Conservation (phyloP, 768 basidiomycete genomes). For the Sistotremastrum niveocremeum region DNA sequence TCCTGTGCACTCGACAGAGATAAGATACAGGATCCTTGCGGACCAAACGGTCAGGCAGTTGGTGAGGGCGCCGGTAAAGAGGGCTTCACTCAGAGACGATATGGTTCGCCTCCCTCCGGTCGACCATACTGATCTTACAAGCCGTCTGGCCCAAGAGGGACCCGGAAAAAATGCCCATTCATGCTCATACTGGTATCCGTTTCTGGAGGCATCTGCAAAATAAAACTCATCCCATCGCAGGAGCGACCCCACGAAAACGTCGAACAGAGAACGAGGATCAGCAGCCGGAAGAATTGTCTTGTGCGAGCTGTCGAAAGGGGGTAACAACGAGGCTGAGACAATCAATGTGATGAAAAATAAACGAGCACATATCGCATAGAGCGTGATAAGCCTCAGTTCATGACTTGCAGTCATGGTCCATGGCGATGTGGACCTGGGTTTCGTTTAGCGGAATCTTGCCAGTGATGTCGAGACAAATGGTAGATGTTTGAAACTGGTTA, state of each 20-base stretch:
- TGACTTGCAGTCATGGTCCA: no score
- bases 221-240: constrained; percentile 87
- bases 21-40: constrained; percentile 35
- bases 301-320: no score
- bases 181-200: constrained; percentile 56
- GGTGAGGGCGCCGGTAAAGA: constrained; percentile 25
- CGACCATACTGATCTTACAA: constrained; percentile 6
- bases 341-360: no score
- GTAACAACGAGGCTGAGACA: no score
- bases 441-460: no score
- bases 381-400: no score
- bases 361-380: no score
- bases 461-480: no score
- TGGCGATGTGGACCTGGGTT: no score
- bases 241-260: constrained; percentile 13
- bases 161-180: constrained; percentile 83
- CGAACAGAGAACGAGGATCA: not conserved
- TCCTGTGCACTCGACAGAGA: constrained; percentile 44
- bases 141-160: constrained; percentile 39
- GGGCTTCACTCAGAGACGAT: constrained; percentile 12
- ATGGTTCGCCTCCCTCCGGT: no score
- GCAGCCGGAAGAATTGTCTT: not conserved
- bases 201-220: constrained; percentile 53
- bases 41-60: constrained; percentile 25
- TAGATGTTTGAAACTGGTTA: no score